Evolutionary conservation across 1,284 basidiomycete genomes (phyloP), one percentile per base, ranked within the genome.

Genomic region (Phenoliferia sp.): DNA sequence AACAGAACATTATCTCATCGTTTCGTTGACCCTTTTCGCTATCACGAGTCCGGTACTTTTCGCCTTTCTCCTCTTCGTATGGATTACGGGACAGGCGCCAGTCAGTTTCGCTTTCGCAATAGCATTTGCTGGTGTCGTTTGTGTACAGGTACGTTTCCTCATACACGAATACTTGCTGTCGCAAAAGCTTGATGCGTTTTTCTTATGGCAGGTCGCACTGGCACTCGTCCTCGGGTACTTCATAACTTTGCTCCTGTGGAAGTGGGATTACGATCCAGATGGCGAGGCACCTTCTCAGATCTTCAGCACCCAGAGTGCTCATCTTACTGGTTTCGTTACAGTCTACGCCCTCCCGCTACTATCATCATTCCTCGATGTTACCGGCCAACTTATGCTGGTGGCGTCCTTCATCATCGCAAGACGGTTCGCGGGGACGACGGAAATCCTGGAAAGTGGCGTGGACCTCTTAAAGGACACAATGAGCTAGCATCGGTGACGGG

Each of bases 331-430:
- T 44, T 28, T 22, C 10, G n/a, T 29, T 7, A 2, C 79, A 79
- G 89, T 90, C 79, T 96, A 97, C 78, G 92, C 92, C 2, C 81
- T 98, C 26, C 95, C 95, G 2, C 86, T 95, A 48, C 91, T 96
- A 72, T 92, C 90, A 1, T 90, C 92, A 0, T 78, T 92, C 44
- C 88, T 97, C 80, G 95, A 99, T 78, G 86, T 97, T 59, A 80
- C 92, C n/a, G 93, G 92, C 10, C 94, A 97, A 79, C 78, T 90
- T 12, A 80, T 96, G 26, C 85, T 98, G 39, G 78, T 80, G 78
- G 50, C 80, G 80, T n/a, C 84, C 80, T 68, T 61, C 44, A 31
- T 48, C 16, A n/a, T 61, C 57, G 57, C 57, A 16, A 32, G 57
- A n/a, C 22, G 7, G 3, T 9, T 26, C n/a, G 33, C 57, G 57